These are phyloP conservation scores for Entomophthora muscae DNA, from an alignment of 371 early-diverging fungal species.

Conservation along the genomic window DNA sequence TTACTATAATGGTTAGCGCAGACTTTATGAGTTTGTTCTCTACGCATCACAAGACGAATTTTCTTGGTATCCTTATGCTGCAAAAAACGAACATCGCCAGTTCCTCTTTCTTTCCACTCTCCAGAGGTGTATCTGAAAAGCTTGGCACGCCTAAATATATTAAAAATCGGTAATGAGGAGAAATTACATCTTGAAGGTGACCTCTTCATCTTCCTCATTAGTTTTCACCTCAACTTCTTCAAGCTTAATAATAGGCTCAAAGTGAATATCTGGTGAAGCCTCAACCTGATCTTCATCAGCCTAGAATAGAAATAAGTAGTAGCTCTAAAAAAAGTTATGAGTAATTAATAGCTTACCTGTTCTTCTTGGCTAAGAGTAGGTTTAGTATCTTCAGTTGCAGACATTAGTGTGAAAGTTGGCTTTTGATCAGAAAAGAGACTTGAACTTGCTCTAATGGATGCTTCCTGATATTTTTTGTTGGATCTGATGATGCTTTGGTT, in stretches of 20 bases:
- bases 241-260: constrained; percentile 89
- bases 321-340: neutral
- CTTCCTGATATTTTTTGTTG: no score
- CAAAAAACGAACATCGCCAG: constrained; percentile 88
- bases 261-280: constrained; percentile 81
- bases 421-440: no score
- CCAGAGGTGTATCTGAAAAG: constrained; percentile 88
- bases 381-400: neutral
- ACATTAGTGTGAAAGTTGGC: no score
- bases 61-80: constrained; percentile 75
- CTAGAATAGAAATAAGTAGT: neutral
- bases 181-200: constrained; percentile 83
- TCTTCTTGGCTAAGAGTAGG: neutral
- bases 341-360: neutral
- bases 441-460: no score
- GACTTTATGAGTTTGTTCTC: constrained; percentile 93
- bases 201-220: constrained; percentile 85
- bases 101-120: constrained; percentile 98
- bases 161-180: neutral
- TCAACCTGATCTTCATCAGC: constrained; percentile 44
- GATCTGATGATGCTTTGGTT: no score
- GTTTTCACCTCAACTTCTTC: constrained; percentile 86
- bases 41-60: constrained; percentile 89
- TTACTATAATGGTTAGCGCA: constrained; percentile 91
- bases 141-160: constrained; percentile 72